These are phyloP conservation scores for Pelagophyceae sp. DNA, from an alignment of 352 stramenopile species.

Conservation along the genomic window DNA sequence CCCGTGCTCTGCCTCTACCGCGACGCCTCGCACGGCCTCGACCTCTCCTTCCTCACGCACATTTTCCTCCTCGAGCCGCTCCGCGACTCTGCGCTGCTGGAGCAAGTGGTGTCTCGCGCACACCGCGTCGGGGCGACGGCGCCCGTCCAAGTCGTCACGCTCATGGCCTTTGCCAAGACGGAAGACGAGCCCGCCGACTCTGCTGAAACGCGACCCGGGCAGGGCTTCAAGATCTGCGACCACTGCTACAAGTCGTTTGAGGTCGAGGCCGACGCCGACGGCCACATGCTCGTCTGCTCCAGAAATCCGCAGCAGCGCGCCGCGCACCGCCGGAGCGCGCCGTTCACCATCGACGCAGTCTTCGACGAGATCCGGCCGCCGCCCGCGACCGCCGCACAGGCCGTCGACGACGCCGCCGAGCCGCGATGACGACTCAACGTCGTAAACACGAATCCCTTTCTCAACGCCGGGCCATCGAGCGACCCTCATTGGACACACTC, in stretches of 20 bases:
- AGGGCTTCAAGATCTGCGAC: slow-evolving; percentile 2
- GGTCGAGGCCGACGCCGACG: not conserved
- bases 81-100: slow-evolving; percentile 82
- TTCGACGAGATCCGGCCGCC: slow-evolving; percentile 12
- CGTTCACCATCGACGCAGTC: not conserved
- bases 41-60: slow-evolving; percentile 91
- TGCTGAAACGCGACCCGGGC: not conserved
- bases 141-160: slow-evolving; percentile 70
- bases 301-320: slow-evolving; percentile 7
- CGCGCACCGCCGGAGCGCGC: not conserved
- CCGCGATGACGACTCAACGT: too few species aligned
- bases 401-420: too few species aligned
- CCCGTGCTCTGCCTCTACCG: slow-evolving; percentile 83
- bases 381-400: too few species aligned
- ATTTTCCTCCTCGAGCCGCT: slow-evolving; percentile 93
- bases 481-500: too few species aligned
- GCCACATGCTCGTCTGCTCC: slow-evolving; percentile 16
- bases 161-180: slow-evolving; percentile 26
- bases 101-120: slow-evolving; percentile 88
- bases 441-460: too few species aligned
- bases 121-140: slow-evolving; percentile 81
- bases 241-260: slow-evolving; percentile 11
- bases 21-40: slow-evolving; percentile 76
- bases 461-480: too few species aligned
- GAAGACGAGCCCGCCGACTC: not conserved